Conservation (phyloP, 139 green algal species). For the Pseudopediastrum boryanum region DNA sequence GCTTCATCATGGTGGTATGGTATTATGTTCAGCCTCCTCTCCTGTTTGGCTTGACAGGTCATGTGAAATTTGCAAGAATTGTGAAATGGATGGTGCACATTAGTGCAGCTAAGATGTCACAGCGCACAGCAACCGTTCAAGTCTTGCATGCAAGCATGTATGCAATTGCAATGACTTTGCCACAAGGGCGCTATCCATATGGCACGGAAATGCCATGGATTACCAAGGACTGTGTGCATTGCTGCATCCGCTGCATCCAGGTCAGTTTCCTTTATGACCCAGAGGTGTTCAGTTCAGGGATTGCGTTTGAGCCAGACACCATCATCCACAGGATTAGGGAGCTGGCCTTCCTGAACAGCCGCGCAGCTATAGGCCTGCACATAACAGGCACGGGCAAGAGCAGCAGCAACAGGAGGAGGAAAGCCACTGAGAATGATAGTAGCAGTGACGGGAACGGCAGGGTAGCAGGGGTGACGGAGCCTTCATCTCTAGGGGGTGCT, state of each 20-base stretch:
- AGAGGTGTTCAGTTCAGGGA: constrained; percentile 70
- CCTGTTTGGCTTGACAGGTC: too few relatives aligned
- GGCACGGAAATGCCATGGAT: background rate
- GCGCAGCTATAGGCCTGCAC: constrained; percentile 68
- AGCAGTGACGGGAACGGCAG: too few relatives aligned
- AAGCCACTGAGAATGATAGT: too few relatives aligned
- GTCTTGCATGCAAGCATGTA: background rate
- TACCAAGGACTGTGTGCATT: background rate
- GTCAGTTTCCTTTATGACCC: constrained; percentile 90
- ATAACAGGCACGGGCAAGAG: constrained; percentile 24
- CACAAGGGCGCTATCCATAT: background rate
- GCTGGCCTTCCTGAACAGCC: constrained; percentile 95
- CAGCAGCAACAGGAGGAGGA: too few relatives aligned
- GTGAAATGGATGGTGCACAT: background rate
- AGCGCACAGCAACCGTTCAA: background rate
- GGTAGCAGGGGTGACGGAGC: too few relatives aligned
- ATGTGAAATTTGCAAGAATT: too few relatives aligned
- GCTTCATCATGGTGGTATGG: background rate
- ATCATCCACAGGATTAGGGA: constrained; percentile 87
- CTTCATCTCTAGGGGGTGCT: too few relatives aligned
- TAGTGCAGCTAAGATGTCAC: background rate
- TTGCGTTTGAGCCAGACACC: constrained; percentile 80
- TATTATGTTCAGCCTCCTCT: too few relatives aligned
- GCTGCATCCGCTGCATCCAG: constrained; percentile 57
- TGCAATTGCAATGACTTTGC: background rate